Evolutionary conservation across 352 stramenopile species (phyloP).

Genomic region (Pythium phragmitis): DNA sequence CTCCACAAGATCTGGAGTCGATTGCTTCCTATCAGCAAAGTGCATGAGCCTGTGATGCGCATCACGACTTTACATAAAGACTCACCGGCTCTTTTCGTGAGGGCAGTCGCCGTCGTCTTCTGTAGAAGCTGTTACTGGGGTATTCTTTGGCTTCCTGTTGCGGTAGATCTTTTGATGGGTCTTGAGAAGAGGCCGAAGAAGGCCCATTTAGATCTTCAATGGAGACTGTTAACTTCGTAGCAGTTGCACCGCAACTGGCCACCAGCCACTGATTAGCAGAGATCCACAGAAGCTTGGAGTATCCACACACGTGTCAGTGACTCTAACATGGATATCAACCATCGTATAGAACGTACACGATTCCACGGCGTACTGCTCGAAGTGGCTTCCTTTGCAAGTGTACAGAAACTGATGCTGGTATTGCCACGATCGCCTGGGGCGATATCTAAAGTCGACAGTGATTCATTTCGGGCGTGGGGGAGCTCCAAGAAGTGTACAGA

Average conservation of each 20-base stretch:
- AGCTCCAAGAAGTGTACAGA: conserved; percentile 6
- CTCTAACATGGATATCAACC: neutral
- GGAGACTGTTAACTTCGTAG: neutral
- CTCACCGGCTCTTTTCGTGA: neutral
- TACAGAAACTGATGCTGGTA: neutral
- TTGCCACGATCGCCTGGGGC: neutral
- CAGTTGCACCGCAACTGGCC: conserved; percentile 1
- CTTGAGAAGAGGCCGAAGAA: neutral
- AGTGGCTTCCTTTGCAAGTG: neutral
- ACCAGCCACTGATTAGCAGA: neutral
- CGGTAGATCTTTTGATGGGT: neutral
- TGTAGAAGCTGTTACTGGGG: neutral
- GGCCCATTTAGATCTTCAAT: neutral
- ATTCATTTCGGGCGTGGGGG: neutral
- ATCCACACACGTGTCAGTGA: neutral
- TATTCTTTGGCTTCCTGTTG: neutral
- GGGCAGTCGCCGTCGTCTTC: neutral
- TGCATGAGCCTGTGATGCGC: neutral
- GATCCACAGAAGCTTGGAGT: conserved; percentile 8
- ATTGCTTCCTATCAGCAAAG: neutral
- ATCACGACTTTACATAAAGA: neutral
- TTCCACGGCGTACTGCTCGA: neutral
- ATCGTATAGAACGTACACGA: neutral
- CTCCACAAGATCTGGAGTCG: neutral
- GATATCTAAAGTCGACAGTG: neutral